Conservation (phyloP, 1,139 yeast species). For the Nakaseomyces kungkrabaensis region DNA sequence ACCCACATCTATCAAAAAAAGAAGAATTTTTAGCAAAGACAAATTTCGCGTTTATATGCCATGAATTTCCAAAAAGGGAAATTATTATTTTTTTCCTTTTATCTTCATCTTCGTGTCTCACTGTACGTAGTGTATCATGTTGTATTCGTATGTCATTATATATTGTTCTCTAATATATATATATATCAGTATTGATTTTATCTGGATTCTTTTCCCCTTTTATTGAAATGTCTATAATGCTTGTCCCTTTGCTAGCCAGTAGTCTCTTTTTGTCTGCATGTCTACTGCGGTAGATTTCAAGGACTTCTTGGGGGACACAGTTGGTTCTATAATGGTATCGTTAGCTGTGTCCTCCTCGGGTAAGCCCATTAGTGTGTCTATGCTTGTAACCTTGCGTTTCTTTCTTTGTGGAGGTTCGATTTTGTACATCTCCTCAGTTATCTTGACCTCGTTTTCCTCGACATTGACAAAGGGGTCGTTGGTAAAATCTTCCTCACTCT, state of each 20-base stretch:
- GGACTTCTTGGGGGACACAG: not conserved
- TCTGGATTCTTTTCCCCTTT: no score
- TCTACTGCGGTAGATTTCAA: slow-evolving; percentile 17
- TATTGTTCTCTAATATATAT: no score
- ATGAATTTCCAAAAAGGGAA: no score
- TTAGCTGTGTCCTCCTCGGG: slow-evolving; percentile 15
- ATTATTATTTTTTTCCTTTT: no score
- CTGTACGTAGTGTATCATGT: no score
- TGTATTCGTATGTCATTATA: no score
- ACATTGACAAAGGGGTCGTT: slow-evolving; percentile 1
- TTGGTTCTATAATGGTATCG: no score
- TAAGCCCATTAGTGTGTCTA: slow-evolving; percentile 31
- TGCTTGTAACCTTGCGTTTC: slow-evolving; percentile 12
- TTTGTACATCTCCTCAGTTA: not conserved
- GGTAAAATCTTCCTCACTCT: not conserved
- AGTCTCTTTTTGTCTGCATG: slow-evolving; percentile 34
- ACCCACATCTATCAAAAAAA: no score
- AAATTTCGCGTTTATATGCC: no score
- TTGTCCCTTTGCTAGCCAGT: slow-evolving; percentile 37
- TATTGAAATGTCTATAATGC: slow-evolving; percentile 3
- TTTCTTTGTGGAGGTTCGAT: slow-evolving; percentile 5
- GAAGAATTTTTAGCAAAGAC: no score
- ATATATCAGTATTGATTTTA: no score
- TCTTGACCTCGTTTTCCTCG: not conserved
- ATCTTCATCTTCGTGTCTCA: no score